phyloP scores from a whole-genome alignment of 371 early-diverging fungal species.

The Mucor mucedo region DNA sequence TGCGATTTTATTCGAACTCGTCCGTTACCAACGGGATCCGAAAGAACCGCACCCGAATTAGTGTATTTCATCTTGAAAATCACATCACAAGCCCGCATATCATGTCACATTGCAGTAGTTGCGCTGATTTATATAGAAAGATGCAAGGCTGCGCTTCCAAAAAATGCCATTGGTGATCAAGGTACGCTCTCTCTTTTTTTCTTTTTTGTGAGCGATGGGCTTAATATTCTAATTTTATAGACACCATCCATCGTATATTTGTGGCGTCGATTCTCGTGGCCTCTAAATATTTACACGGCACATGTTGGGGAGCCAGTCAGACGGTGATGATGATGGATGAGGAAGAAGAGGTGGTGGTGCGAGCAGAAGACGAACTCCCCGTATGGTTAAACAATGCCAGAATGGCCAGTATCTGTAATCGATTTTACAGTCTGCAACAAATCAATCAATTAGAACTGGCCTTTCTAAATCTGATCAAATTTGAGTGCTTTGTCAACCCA shows the following conservation, averaged over 20 bases:
- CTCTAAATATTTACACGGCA: slow-evolving; percentile 74
- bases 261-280: slow-evolving; percentile 74
- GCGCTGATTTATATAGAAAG: slow-evolving; percentile 39
- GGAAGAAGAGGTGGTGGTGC: not conserved
- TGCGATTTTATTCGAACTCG: slow-evolving; percentile 36
- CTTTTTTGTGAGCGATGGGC: not conserved
- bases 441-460: slow-evolving; percentile 35
- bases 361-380: slow-evolving; percentile 27
- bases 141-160: slow-evolving; percentile 38
- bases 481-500: slow-evolving; percentile 31
- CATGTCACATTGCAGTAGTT: slow-evolving; percentile 38
- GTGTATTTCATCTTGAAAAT: slow-evolving; percentile 38
- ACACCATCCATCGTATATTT: slow-evolving; percentile 71
- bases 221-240: slow-evolving; percentile 6
- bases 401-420: slow-evolving; percentile 32
- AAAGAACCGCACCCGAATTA: slow-evolving; percentile 34
- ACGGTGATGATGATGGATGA: not conserved
- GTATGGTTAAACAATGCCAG: slow-evolving; percentile 30
- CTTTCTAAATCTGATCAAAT: slow-evolving; percentile 32
- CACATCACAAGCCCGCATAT: slow-evolving; percentile 33
- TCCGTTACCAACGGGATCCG: slow-evolving; percentile 23
- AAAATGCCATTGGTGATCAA: slow-evolving; percentile 38
- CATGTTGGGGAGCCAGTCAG: slow-evolving; percentile 56
- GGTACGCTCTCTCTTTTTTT: slow-evolving; percentile 7
- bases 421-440: slow-evolving; percentile 31